Base-by-base conservation (phyloP, 345 rosid species). In the Populus alba region DNA sequence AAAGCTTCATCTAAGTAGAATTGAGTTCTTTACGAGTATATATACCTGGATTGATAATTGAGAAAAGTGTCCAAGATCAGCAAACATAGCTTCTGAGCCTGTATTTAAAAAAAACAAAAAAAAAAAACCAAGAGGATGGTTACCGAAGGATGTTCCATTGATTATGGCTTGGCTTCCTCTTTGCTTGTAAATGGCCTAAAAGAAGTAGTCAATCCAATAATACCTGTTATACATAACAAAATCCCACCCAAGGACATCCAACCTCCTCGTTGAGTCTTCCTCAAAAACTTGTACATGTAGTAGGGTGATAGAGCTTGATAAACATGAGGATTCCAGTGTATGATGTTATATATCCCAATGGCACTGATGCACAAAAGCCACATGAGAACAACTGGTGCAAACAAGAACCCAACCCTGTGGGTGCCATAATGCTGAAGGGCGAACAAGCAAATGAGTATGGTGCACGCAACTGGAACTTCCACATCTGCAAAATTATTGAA, bases 31-130 rank as follows among this genome's bases (percentile, higher is more conserved):
- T 43, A 27, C 25, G 38, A 49, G 35, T 75, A 70, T 25, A 72
- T 35, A 75, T 83, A 94, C 97, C 95, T 92, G 88, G 82, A 94
- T 92, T 79, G 98, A 94, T 83, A 89, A 85, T 39, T 94, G 98
- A 4, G 98, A 92, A 67, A 94, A 94, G 79, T 94, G 98, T 25
- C 98, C 98, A 6, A 94, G 98, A 90, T 94, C 97, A 31, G 98
- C 98, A 83, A 94, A 92, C 98, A 94, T 94, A 62, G 98, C 98
- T 83, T 94, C 98, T 1, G 98, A 92, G 65, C 99, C 99, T 96
- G 87, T 57, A 65, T 55, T 23, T 3, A 2, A 61, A 63, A 63
- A 12, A 5, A 27, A n/a, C n/a, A n/a, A 29, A 70, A 63, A 45
- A 61, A 7, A 43, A 23, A 57, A 5, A 20, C 12, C 49, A 71